Evolutionary conservation across 2,329 filamentous ascomycete species (phyloP).

Genomic region (Nigrospora osmanthi): DNA sequence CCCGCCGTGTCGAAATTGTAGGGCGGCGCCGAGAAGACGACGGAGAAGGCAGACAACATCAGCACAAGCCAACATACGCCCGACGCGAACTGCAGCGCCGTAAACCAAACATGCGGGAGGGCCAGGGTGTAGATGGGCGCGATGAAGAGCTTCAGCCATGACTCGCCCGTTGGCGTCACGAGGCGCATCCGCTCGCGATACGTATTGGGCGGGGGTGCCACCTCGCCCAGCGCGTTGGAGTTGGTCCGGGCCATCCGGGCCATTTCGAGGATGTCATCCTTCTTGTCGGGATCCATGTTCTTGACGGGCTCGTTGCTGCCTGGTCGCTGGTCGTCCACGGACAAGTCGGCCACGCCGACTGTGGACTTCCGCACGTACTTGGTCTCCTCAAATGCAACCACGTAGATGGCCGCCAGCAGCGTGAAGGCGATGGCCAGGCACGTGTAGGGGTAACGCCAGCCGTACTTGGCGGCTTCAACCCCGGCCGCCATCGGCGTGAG

Average conservation of each 20-base stretch:
- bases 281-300: background rate
- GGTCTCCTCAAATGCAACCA: slow-evolving; percentile 14
- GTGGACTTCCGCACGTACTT: slow-evolving; percentile 13
- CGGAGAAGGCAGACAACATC: slow-evolving; percentile 20
- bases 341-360: background rate
- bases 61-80: slow-evolving; percentile 26
- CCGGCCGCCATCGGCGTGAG: slow-evolving; percentile 23
- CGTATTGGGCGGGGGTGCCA: background rate
- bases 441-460: slow-evolving; percentile 23
- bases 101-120: slow-evolving; percentile 31
- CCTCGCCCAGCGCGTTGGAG: background rate
- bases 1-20: slow-evolving; percentile 18
- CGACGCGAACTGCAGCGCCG: slow-evolving; percentile 28
- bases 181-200: slow-evolving; percentile 3
- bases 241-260: background rate
- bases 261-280: background rate
- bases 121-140: slow-evolving; percentile 1
- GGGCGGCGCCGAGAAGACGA: slow-evolving; percentile 25
- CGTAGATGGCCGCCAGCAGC: slow-evolving; percentile 3
- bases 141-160: background rate
- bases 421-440: slow-evolving; percentile 9
- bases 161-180: slow-evolving; percentile 1
- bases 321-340: background rate
- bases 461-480: slow-evolving; percentile 12
- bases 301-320: background rate